These are phyloP conservation scores for Euphorbia peplus DNA, from an alignment of 345 rosid genomes.

Conservation along the genomic window DNA sequence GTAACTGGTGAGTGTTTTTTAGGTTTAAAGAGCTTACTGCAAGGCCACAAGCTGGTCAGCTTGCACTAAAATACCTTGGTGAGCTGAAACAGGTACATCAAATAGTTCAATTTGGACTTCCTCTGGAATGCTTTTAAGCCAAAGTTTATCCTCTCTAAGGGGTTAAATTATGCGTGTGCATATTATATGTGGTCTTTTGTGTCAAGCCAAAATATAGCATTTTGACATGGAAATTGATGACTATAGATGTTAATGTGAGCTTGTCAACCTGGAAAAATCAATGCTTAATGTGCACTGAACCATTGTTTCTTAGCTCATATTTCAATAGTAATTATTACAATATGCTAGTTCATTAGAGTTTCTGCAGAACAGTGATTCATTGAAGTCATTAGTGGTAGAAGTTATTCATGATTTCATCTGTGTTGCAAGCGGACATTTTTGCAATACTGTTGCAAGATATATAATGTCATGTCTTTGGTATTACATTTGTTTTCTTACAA, in stretches of 20 bases:
- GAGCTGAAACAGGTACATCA: constrained; percentile 70
- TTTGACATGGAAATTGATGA: neutral
- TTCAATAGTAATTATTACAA: neutral
- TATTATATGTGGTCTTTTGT: neutral
- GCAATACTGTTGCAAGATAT: neutral
- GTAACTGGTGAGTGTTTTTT: constrained; percentile 6
- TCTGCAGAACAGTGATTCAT: neutral
- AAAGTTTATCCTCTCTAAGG: neutral
- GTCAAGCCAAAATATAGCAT: neutral
- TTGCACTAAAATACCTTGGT: constrained; percentile 53
- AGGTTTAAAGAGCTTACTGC: constrained; percentile 83
- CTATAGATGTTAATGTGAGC: neutral
- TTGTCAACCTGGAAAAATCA: neutral
- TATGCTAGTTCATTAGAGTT: neutral
- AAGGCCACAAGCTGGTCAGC: constrained; percentile 63
- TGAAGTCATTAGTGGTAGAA: neutral
- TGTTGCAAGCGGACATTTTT: neutral
- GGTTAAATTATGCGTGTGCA: neutral
- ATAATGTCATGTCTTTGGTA: neutral
- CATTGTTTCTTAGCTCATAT: neutral
- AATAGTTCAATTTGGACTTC: constrained; percentile 7
- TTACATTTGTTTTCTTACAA: neutral
- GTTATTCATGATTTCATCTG: neutral
- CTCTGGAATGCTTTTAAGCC: neutral
- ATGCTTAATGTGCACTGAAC: neutral